phyloP scores from a whole-genome alignment of 305 asterid species.

The Fraxinus xanthoxyloides region DNA sequence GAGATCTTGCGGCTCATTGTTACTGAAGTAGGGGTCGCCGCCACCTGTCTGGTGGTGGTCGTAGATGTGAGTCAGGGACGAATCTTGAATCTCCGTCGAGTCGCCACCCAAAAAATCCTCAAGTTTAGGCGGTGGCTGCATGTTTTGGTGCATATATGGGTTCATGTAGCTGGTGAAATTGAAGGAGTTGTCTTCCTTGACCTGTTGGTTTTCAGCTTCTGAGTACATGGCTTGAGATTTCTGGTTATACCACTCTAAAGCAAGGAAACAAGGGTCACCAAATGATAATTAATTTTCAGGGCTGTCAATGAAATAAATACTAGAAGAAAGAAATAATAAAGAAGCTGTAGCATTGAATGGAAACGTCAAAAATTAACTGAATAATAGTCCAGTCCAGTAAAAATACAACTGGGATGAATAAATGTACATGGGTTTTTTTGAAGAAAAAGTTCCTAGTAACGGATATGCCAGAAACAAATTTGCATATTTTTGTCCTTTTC shows the following conservation, averaged over 20 bases:
- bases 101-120: conserved; percentile 86
- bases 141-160: conserved; percentile 36
- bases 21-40: conserved; percentile 34
- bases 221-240: conserved; percentile 48
- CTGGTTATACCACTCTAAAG: conserved; percentile 57
- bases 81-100: conserved; percentile 76
- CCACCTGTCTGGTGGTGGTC: conserved; percentile 37
- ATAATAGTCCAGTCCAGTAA: conserved; percentile 8
- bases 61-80: conserved; percentile 68
- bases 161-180: conserved; percentile 35
- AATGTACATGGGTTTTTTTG: neutral
- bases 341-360: conserved; percentile 13
- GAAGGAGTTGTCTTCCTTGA: conserved; percentile 26
- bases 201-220: conserved; percentile 34
- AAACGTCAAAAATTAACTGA: conserved; percentile 30
- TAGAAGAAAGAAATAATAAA: neutral
- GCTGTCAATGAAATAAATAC: conserved; percentile 13
- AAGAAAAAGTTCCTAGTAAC: conserved; percentile 24
- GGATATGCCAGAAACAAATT: conserved; percentile 33
- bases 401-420: conserved; percentile 5
- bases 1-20: conserved; percentile 58
- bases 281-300: conserved; percentile 19
- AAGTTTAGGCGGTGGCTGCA: conserved; percentile 72
- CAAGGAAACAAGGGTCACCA: neutral
- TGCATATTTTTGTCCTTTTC: conserved; percentile 41